phyloP scores from a whole-genome alignment of 2,329 filamentous ascomycete species.

The Aphanoascus verrucosus region DNA sequence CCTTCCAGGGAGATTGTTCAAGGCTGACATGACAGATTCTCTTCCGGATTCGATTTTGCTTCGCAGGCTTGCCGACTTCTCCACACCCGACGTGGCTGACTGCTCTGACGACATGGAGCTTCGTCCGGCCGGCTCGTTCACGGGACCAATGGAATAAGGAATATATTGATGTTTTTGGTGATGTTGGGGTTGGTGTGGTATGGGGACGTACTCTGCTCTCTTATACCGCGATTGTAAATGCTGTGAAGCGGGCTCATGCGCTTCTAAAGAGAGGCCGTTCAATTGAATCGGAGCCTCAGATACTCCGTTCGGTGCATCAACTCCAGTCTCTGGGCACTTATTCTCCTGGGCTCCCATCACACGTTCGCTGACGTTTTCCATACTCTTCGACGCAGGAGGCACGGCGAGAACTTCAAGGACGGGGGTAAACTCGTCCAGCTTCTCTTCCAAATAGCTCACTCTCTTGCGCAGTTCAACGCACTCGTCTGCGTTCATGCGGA shows the following conservation, averaged over 20 bases:
- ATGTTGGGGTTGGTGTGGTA: background rate
- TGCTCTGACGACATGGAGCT: background rate
- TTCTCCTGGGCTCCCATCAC: background rate
- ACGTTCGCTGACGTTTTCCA: background rate
- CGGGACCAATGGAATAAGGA: background rate
- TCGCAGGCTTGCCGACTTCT: background rate
- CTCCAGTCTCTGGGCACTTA: background rate
- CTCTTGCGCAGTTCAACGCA: slow-evolving; percentile 7
- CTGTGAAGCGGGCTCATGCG: background rate
- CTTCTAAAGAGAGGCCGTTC: no score
- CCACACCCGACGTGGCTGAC: background rate
- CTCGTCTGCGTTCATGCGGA: slow-evolving; percentile 3
- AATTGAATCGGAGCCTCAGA: no score
- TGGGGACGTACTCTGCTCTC: background rate
- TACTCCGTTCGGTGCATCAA: no score
- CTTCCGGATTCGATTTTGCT: slow-evolving; percentile 1
- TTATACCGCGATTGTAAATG: no score
- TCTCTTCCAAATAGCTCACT: slow-evolving; percentile 9
- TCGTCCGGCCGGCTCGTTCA: background rate
- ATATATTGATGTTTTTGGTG: slow-evolving; percentile 1
- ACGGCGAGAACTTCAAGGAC: slow-evolving; percentile 2
- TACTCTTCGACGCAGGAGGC: background rate
- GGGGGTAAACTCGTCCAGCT: slow-evolving; percentile 10
- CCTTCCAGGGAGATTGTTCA: slow-evolving; percentile 3
- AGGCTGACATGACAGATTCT: slow-evolving; percentile 7